Percentiles rank a stretch among this genome's conserved stretches.
phyloP scores from a whole-genome alignment of 345 rosid species.

The Acer yangbiense region DNA sequence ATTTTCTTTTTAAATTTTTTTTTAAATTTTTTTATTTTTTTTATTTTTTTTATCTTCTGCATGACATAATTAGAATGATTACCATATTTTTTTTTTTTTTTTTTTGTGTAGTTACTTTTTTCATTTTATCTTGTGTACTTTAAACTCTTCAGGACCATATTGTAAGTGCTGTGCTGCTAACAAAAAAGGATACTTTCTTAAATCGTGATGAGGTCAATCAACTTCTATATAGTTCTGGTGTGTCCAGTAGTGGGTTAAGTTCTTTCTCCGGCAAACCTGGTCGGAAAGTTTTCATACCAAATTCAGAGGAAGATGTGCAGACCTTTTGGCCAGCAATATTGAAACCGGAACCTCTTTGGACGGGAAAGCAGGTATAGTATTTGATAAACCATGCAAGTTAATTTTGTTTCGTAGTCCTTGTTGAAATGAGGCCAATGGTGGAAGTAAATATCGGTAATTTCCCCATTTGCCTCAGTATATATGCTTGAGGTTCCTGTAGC shows the following conservation, averaged over 20 bases:
- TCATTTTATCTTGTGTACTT: slow-evolving; percentile 6
- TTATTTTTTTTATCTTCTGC: not conserved
- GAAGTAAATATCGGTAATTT: not conserved
- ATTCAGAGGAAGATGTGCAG: slow-evolving; percentile 51
- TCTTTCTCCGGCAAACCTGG: slow-evolving; percentile 57
- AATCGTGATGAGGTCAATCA: slow-evolving; percentile 67
- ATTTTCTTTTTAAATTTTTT: too few relatives aligned
- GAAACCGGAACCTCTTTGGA: slow-evolving; percentile 94
- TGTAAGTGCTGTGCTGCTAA: slow-evolving; percentile 82
- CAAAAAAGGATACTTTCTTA: slow-evolving; percentile 90
- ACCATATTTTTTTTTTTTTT: slow-evolving; percentile 1
- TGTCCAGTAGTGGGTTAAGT: slow-evolving; percentile 43
- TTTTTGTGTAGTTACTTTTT: slow-evolving; percentile 10
- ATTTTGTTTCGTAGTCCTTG: not conserved
- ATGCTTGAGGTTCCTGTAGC: not conserved
- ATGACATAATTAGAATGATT: slow-evolving; percentile 13
- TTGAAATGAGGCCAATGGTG: slow-evolving; percentile 2
- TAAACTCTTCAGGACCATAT: slow-evolving; percentile 78
- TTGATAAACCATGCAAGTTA: not conserved
- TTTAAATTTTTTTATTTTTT: too few relatives aligned
- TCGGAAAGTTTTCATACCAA: slow-evolving; percentile 56
- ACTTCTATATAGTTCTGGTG: slow-evolving; percentile 84
- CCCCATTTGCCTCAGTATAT: not conserved
- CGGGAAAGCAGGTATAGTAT: slow-evolving; percentile 90
- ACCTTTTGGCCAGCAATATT: slow-evolving; percentile 61